Conservation (phyloP, 2,329 filamentous ascomycete genomes). For the Cadophora gregata region DNA sequence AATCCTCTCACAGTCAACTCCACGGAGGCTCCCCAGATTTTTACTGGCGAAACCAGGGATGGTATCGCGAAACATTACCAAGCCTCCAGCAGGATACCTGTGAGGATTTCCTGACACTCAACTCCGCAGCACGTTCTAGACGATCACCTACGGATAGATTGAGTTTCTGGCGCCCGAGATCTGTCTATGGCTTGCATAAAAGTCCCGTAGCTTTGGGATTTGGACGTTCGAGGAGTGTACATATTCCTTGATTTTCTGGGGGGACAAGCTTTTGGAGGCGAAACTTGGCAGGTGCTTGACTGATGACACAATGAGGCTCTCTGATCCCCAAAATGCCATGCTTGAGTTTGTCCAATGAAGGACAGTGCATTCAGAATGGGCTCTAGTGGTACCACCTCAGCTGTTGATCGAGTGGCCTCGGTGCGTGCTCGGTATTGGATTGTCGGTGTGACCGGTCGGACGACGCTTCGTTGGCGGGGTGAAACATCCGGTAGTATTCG, state of each 20-base stretch:
- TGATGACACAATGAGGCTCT: slow-evolving; percentile 10
- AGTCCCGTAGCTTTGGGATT: not conserved
- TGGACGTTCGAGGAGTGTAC: not conserved
- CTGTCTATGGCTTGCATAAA: too few species aligned
- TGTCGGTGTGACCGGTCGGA: not conserved
- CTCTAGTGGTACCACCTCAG: not conserved
- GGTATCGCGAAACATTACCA: not conserved
- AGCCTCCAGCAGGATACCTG: not conserved
- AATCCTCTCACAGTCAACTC: not conserved
- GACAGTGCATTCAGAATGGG: not conserved
- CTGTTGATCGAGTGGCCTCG: not conserved
- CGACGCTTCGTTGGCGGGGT: not conserved
- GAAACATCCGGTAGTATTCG: not conserved
- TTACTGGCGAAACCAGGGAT: not conserved
- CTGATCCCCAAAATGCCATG: not conserved
- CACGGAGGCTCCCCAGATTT: not conserved
- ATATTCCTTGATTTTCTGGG: not conserved
- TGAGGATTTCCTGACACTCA: not conserved
- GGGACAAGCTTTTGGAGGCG: slow-evolving; percentile 4
- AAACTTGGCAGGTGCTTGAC: slow-evolving; percentile 6
- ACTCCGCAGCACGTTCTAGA: not conserved
- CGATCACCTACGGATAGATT: not conserved
- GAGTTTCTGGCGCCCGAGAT: not conserved
- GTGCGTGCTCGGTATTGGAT: not conserved
- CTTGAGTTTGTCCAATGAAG: not conserved